Conservation (phyloP, 352 stramenopile genomes). For the Globisporangium yorkense region DNA sequence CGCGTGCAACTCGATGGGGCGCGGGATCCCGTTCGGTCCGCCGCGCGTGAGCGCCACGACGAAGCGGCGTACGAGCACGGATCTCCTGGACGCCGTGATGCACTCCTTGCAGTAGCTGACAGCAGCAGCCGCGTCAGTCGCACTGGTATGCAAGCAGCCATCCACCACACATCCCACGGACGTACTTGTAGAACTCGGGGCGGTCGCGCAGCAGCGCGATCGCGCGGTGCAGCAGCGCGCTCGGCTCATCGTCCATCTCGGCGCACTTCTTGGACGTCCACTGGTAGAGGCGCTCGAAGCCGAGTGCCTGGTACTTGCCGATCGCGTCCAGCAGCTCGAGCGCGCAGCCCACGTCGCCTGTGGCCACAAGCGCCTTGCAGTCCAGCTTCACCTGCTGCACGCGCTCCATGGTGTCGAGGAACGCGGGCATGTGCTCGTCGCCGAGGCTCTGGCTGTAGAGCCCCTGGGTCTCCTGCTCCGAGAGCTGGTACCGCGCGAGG, state of each 20-base stretch:
- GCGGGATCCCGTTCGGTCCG: conserved; percentile 61
- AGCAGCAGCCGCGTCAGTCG: too few relatives aligned
- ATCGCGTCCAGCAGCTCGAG: conserved; percentile 86
- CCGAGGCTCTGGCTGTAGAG: conserved; percentile 33
- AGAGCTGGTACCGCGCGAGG: conserved; percentile 65
- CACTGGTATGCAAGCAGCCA: not conserved
- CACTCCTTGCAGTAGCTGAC: conserved; percentile 80
- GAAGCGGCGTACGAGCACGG: conserved; percentile 66
- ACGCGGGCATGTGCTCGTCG: conserved; percentile 46
- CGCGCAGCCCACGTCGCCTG: conserved; percentile 38
- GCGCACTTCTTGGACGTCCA: conserved; percentile 83
- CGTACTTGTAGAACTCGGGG: conserved; percentile 74
- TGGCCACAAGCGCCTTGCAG: conserved; percentile 50
- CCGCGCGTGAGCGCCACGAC: conserved; percentile 70
- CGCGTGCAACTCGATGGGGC: conserved; percentile 85
- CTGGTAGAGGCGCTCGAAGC: conserved; percentile 82
- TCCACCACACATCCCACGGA: not conserved
- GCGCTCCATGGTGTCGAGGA: conserved; percentile 66
- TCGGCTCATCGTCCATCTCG: conserved; percentile 61
- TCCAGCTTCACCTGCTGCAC: conserved; percentile 67
- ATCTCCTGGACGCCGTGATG: conserved; percentile 43
- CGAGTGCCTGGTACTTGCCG: conserved; percentile 75
- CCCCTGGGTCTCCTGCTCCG: conserved; percentile 50
- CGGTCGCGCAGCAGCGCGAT: conserved; percentile 60
- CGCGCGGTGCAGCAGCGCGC: conserved; percentile 54